Conservation (phyloP, 2,329 filamentous ascomycete genomes). For the Pseudofabraea citricarpa region DNA sequence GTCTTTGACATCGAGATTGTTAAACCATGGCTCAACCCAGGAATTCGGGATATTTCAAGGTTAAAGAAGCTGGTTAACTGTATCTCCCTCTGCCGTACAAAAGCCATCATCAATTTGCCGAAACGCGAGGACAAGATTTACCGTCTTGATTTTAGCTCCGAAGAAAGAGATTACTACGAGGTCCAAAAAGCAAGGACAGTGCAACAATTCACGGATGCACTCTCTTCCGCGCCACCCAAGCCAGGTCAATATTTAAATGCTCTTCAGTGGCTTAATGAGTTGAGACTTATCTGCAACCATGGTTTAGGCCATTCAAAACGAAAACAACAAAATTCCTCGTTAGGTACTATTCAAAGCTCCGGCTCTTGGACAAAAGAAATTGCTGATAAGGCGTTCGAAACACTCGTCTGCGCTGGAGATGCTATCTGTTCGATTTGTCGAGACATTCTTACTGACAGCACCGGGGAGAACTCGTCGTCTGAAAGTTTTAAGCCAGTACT, state of each 20-base stretch:
- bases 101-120: constrained; percentile 34
- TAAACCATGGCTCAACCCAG: constrained; percentile 31
- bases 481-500: constrained; percentile 19
- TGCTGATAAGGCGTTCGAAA: constrained; percentile 30
- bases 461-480: background rate
- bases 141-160: constrained; percentile 30
- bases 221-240: constrained; percentile 14
- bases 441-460: constrained; percentile 3
- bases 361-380: constrained; percentile 1
- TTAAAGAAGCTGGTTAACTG: constrained; percentile 34
- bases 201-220: constrained; percentile 29
- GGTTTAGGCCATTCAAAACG: constrained; percentile 34
- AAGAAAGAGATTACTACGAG: constrained; percentile 34
- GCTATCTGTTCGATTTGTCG: constrained; percentile 6
- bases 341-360: too few species aligned
- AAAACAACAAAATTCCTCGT: constrained; percentile 19
- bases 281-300: constrained; percentile 42
- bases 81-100: constrained; percentile 36
- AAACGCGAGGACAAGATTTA: constrained; percentile 27
- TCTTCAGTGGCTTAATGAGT: constrained; percentile 38
- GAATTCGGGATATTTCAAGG: constrained; percentile 30
- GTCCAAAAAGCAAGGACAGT: constrained; percentile 23
- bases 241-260: constrained; percentile 33
- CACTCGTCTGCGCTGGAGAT: constrained; percentile 5
- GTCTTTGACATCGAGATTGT: constrained; percentile 31